These are phyloP conservation scores for Albophoma yamanashiensis DNA, from an alignment of 2,329 filamentous ascomycete species.

Conservation along the genomic window DNA sequence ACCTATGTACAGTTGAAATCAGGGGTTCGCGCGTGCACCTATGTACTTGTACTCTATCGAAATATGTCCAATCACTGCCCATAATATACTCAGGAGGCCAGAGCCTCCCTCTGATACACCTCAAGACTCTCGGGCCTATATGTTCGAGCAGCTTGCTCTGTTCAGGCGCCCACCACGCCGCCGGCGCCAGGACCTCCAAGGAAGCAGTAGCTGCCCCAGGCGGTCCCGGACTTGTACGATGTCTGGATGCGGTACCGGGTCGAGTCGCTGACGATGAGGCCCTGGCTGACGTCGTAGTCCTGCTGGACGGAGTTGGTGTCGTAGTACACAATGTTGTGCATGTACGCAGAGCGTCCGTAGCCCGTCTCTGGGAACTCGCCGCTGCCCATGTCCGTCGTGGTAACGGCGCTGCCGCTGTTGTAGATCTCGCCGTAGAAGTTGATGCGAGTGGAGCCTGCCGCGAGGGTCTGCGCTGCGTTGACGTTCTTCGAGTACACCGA, in stretches of 20 bases:
- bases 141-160: background rate
- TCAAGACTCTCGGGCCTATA: background rate
- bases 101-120: background rate
- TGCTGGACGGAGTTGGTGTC: background rate
- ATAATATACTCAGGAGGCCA: background rate
- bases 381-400: slow-evolving; percentile 12
- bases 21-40: background rate
- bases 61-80: background rate
- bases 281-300: slow-evolving; percentile 4
- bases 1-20: background rate
- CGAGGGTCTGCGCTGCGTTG: slow-evolving; percentile 4
- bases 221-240: slow-evolving; percentile 5
- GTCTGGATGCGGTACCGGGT: slow-evolving; percentile 6
- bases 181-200: slow-evolving; percentile 10
- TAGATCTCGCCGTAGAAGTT: slow-evolving; percentile 11
- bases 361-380: slow-evolving; percentile 10
- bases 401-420: slow-evolving; percentile 8
- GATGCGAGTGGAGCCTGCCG: slow-evolving; percentile 4
- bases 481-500: slow-evolving; percentile 6
- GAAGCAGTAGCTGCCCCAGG: slow-evolving; percentile 9
- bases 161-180: slow-evolving; percentile 9
- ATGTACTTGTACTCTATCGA: background rate
- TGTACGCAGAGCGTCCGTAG: slow-evolving; percentile 7
- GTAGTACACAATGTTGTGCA: slow-evolving; percentile 8
- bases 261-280: slow-evolving; percentile 5